Base-by-base conservation (phyloP, 2,329 filamentous ascomycete species). In the Fusarium mangiferae region DNA sequence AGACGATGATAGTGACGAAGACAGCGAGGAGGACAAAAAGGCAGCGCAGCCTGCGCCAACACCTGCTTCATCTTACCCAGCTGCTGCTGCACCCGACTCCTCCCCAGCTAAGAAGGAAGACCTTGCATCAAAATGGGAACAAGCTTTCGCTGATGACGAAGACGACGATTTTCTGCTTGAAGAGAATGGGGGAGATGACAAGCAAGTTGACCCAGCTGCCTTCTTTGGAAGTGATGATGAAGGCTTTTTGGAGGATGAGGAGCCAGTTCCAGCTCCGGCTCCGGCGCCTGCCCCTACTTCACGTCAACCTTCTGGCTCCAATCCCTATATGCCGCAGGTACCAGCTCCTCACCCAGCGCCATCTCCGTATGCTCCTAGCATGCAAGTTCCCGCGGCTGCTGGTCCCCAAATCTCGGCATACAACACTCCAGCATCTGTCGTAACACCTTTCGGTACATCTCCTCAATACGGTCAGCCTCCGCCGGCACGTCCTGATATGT, bases 161-260 rank as follows among this genome's bases (percentile, higher is more conserved):
- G 90, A 94, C 69, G 90, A 91, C 68, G 90, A 87, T 30, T 87
- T 91, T 46, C 85, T 93, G 18, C 81, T 91, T 6, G 89, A 90
- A 15, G 90, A 94, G 38, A 83, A 86, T 20, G 79, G 82, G 4
- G 79, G 80, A 33, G 84, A 84, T 39, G 74, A 68, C 15, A 79
- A 81, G 36, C 87, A 86, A 60, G 78, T 93, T 24, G 91, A 94
- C 74, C 87, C 90, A 2, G 84, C 89, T 33, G 87, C 88, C 3
- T 91, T 96, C 75, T 91, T 95, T 73, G 90, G 93, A 51, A 95
- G 95, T 75, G 95, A 98, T 80, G 93, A 94, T 73, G 93, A 95
- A 78, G 95, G 94, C 1, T 93, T 98, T 68, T 84, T 98, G 15
- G 92, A 97, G 12, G 95, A 88, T 8, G 86, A 85, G 17, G 83